Percentiles rank a stretch among this genome's conserved stretches.
These are phyloP conservation scores for Phytopythium kandeliae DNA, from an alignment of 352 stramenopile species.

Conservation along the genomic window DNA sequence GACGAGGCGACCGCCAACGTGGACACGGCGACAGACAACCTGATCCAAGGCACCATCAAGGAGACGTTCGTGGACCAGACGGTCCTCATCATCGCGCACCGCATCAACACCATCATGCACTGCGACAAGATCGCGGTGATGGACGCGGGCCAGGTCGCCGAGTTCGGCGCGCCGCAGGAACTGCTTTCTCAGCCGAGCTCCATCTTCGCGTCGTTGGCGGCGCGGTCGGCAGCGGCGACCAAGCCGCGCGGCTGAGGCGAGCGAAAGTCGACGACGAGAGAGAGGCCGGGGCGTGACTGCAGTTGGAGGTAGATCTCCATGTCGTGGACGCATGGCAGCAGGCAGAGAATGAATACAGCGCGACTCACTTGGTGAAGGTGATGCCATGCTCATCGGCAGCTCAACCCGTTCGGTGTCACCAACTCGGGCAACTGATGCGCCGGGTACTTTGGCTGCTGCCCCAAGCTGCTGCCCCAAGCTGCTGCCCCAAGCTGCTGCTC, in stretches of 20 bases:
- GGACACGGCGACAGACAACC: slow-evolving; percentile 66
- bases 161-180: slow-evolving; percentile 84
- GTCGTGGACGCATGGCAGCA: no score
- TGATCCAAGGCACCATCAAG: slow-evolving; percentile 72
- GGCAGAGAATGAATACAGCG: no score
- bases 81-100: slow-evolving; percentile 92
- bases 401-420: no score
- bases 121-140: slow-evolving; percentile 90
- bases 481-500: no score
- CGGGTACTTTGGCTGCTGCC: no score
- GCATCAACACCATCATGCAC: slow-evolving; percentile 94
- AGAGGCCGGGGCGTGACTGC: no score
- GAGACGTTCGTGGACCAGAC: slow-evolving; percentile 87
- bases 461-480: no score
- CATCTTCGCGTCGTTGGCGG: slow-evolving; percentile 62
- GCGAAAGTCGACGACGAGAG: no score
- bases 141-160: slow-evolving; percentile 79
- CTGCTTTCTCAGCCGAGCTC: slow-evolving; percentile 70
- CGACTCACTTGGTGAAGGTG: no score
- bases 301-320: no score
- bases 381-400: no score
- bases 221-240: slow-evolving; percentile 9
- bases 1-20: slow-evolving; percentile 95
- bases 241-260: not conserved
- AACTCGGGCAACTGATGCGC: no score